Evolutionary conservation across 139 green algal genomes (phyloP), one percentile per base, ranked within the genome.

Genomic region (Coelastrella sp.): DNA sequence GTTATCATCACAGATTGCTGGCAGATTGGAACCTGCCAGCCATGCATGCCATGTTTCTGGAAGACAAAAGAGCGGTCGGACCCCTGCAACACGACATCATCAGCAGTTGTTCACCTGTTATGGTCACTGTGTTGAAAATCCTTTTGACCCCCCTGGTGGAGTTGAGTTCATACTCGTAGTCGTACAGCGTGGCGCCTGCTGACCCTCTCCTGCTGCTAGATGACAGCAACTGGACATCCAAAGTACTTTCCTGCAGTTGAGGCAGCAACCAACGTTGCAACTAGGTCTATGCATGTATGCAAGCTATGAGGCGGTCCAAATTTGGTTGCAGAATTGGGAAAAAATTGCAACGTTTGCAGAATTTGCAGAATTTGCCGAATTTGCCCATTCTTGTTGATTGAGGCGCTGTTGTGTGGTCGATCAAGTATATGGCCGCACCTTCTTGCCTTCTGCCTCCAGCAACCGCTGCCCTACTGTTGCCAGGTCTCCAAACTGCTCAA

Each of bases 131-230:
- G 78, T 95, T 96, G 56, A 97, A 74, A 24, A 98, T 96, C 24
- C 94, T 92, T 91, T 98, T 98, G 10, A 86, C 87, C 0, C 96
- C 96, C 0, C 96, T 92, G 0, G 96, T 98, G 87, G 86, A 96
- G 89, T 97, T 93, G 65, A 98, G 92, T n/a, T 97, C 94, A 76
- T 98, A 98, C 92, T 96, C 93, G 58, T 95, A 97, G 15, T 94
- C 89, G 80, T 96, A 97, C 57, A 95, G 78, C 4, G 85, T 72
- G 7, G 90, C 92, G 8, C 92, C 92, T 20, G 20, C 86, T 17
- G 60, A 73, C 0, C 80, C 19, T 84, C 3, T 66, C 10, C 78
- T 61, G 35, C 49, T 83, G 49, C 78, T 68, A 20, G 78, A 83
- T 63, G 78, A 10, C 49, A 83, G 59, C 80, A 86, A 17, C 58